Conservation (phyloP, 257 asterid genomes). For the Solanum ossicruentum region DNA sequence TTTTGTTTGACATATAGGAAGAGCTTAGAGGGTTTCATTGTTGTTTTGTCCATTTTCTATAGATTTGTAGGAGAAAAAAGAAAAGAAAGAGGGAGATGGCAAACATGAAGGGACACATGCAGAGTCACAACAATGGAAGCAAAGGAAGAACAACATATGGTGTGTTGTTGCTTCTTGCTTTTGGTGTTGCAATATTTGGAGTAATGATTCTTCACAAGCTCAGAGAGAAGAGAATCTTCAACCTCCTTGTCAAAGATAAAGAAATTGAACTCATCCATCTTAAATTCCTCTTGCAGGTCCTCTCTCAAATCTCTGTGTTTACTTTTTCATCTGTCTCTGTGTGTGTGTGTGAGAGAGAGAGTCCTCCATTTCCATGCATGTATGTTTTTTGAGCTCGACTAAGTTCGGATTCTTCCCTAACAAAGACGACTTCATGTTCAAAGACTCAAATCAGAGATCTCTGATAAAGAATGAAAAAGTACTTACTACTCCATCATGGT, state of each 20-base stretch:
- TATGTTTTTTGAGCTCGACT: not conserved
- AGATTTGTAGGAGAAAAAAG: not conserved
- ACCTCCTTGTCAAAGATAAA: conserved; percentile 30
- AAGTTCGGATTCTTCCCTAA: not conserved
- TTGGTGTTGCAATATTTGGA: conserved; percentile 43
- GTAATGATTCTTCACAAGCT: conserved; percentile 38
- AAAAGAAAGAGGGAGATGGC: not conserved
- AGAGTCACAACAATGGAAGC: conserved; percentile 8
- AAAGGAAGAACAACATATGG: conserved; percentile 25
- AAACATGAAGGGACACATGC: conserved; percentile 5
- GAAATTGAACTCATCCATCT: conserved; percentile 35
- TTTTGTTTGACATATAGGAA: not conserved
- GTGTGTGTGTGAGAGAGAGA: not conserved
- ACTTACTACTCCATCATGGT: not conserved
- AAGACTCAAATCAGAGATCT: not conserved
- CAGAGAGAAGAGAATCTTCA: conserved; percentile 34
- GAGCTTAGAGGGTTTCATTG: not conserved
- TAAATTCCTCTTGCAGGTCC: conserved; percentile 52
- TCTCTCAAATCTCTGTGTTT: not conserved
- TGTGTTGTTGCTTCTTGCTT: conserved; percentile 29
- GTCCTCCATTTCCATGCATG: not conserved
- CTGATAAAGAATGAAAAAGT: not conserved
- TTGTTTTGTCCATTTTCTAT: not conserved
- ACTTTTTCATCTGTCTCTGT: not conserved
- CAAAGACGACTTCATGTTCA: not conserved